Base-by-base conservation (phyloP, 495 filamentous ascomycete species). In the Bacidia rubella region DNA sequence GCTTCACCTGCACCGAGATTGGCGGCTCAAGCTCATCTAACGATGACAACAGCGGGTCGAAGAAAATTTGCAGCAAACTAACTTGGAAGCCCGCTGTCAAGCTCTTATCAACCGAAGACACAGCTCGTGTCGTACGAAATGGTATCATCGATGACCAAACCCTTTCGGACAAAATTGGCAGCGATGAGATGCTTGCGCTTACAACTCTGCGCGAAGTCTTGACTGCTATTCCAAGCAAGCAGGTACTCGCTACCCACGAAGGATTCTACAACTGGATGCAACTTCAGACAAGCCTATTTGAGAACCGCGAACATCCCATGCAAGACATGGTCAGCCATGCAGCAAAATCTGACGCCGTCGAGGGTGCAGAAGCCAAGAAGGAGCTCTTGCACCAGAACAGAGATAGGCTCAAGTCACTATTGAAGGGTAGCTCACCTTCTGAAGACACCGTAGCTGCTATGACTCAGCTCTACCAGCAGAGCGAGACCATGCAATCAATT, bases 1-100 rank as follows among this genome's bases (percentile, higher is more conserved):
- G 50, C 42, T 52, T 57, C 29, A 48, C 32, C n/a, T 57, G 54
- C 41, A 54, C 35, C 21, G 54, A 25, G 40, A 44, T 57, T 29
- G 50, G 43, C 15, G 38, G 38, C 42, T 51, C 49, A 21, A 39
- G 40, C 38, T 52, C 49, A 44, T 11, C 40, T 24, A 24, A 21
- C 45, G 41, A 54, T 21, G 43, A 41, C 21, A 38, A 38, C 11
- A 12, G 12, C 22, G 42, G n/a, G 38, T 25, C 24, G n/a, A 57
- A 41, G 51, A 42, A 38, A 27, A 26, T 54, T n/a, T 19, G n/a
- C 43, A 54, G 54, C 39, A 47, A 54, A 24, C 25, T 44, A 24
- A 54, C 22, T 2, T 57, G 55, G 55, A 50, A 54, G 25, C 55
- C 55, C 7, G 52, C 45, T 20, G 35, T 53, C 35, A 27, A 55